These are phyloP conservation scores for Saccharomycopsis guyanensis DNA, from an alignment of 805 yeast species.

Conservation along the genomic window DNA sequence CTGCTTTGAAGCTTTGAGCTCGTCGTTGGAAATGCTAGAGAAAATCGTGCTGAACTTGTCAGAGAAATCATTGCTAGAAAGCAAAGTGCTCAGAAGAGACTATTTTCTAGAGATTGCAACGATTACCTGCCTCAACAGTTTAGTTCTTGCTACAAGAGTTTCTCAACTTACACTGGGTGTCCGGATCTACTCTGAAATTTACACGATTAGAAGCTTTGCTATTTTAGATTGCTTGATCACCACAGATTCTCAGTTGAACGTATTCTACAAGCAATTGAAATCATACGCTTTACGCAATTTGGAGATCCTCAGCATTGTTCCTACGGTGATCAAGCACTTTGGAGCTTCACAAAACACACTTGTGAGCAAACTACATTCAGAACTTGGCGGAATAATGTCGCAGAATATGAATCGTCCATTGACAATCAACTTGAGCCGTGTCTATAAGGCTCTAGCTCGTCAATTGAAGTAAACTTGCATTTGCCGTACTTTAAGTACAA, in stretches of 20 bases:
- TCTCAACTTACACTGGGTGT: neutral
- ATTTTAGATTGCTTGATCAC: neutral
- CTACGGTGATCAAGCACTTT: neutral
- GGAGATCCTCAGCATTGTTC: neutral
- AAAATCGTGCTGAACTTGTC: neutral
- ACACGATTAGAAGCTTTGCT: neutral
- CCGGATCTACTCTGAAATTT: neutral
- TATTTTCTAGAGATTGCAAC: neutral
- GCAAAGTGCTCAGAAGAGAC: neutral
- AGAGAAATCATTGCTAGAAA: neutral
- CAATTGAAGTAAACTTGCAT: neutral
- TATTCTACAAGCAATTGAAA: neutral
- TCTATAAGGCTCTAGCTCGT: neutral
- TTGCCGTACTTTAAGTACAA: neutral
- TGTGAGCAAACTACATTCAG: too few relatives aligned
- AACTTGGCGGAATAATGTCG: too few relatives aligned
- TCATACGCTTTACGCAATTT: neutral
- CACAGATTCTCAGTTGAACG: neutral
- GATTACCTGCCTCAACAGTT: neutral
- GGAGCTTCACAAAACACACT: too few relatives aligned
- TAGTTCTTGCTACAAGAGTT: neutral
- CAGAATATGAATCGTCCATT: too few relatives aligned
- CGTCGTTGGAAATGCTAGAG: neutral
- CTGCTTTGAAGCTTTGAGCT: neutral
- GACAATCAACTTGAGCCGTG: too few relatives aligned